A percentile compares a stretch with the other conserved stretches of the same genome.
phyloP scores from a whole-genome alignment of 371 early-diverging fungal species.

The Rhizopus stolonifer region DNA sequence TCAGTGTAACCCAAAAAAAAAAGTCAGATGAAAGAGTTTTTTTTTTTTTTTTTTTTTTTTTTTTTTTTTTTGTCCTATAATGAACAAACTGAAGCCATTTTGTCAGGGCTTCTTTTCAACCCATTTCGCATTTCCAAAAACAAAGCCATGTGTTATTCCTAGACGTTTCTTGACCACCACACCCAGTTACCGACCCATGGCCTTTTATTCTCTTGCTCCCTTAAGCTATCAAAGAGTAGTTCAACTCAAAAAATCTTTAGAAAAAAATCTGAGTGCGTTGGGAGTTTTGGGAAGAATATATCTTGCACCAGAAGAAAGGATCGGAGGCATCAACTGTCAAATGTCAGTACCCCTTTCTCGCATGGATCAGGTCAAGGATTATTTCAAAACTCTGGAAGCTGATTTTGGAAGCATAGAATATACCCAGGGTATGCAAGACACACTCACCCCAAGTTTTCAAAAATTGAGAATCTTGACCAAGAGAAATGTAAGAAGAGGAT shows the following conservation, averaged over 20 bases:
- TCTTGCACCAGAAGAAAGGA: conserved; percentile 52
- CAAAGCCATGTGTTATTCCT: not conserved
- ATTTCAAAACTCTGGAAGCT: conserved; percentile 31
- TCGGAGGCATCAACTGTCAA: conserved; percentile 76
- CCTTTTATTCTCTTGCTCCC: conserved; percentile 34
- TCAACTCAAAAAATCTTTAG: conserved; percentile 18
- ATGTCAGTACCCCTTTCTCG: conserved; percentile 59
- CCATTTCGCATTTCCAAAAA: no score
- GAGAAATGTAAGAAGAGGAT: conserved; percentile 44
- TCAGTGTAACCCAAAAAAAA: no score
- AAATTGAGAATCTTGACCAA: conserved; percentile 65
- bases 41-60: no score
- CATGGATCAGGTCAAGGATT: conserved; percentile 37
- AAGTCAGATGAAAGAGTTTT: no score
- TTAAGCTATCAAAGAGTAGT: conserved; percentile 14
- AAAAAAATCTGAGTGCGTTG: conserved; percentile 36
- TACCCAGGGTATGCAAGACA: conserved; percentile 66
- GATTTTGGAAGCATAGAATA: conserved; percentile 43
- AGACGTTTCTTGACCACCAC: not conserved
- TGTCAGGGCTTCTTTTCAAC: no score
- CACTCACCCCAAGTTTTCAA: conserved; percentile 50
- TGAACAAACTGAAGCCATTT: no score
- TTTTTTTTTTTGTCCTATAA: no score
- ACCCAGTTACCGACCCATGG: conserved; percentile 26
- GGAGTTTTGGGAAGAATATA: conserved; percentile 72